These are phyloP conservation scores for Paragyromitra xinjiangensis DNA, from an alignment of 495 filamentous ascomycete species.

Conservation along the genomic window DNA sequence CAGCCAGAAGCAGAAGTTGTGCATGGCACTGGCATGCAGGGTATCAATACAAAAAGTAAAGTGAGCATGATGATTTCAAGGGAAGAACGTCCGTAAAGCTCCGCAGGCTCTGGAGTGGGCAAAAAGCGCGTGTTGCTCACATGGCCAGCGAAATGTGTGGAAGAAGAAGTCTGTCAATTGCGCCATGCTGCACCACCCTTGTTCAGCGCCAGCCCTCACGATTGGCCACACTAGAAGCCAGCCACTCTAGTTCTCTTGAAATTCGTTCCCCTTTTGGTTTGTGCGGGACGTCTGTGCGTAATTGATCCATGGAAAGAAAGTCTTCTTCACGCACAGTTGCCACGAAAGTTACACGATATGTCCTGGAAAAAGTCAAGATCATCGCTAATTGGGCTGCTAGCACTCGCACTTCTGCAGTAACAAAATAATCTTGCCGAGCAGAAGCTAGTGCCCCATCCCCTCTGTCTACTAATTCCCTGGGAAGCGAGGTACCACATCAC, in stretches of 20 bases:
- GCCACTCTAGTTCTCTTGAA: constrained; percentile 47
- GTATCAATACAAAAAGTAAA: constrained; percentile 36
- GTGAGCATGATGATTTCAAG: constrained; percentile 24
- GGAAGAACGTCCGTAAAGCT: constrained; percentile 44
- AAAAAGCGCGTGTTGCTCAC: constrained; percentile 49
- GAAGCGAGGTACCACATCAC: constrained; percentile 32
- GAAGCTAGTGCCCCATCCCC: constrained; percentile 23
- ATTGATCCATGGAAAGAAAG: constrained; percentile 30
- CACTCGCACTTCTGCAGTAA: constrained; percentile 27
- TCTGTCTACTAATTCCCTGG: constrained; percentile 38
- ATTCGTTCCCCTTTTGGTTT: constrained; percentile 47
- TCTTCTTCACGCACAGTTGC: constrained; percentile 37
- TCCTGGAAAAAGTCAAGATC: constrained; percentile 12
- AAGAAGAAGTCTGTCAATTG: constrained; percentile 48
- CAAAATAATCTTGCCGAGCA: constrained; percentile 37
- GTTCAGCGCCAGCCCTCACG: constrained; percentile 46
- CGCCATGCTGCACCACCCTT: constrained; percentile 53
- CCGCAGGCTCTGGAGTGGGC: constrained; percentile 27
- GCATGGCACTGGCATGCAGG: constrained; percentile 36
- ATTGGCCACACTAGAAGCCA: constrained; percentile 35
- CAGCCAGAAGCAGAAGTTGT: constrained; percentile 38
- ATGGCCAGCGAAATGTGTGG: constrained; percentile 47
- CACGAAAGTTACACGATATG: constrained; percentile 40
- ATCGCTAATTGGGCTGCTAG: constrained; percentile 26
- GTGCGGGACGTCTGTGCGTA: constrained; percentile 36